A percentile compares a stretch with the other conserved stretches of the same genome.
Conservation (phyloP, 2,329 filamentous ascomycete species). For the Nannizziopsis arthrosporioides region DNA sequence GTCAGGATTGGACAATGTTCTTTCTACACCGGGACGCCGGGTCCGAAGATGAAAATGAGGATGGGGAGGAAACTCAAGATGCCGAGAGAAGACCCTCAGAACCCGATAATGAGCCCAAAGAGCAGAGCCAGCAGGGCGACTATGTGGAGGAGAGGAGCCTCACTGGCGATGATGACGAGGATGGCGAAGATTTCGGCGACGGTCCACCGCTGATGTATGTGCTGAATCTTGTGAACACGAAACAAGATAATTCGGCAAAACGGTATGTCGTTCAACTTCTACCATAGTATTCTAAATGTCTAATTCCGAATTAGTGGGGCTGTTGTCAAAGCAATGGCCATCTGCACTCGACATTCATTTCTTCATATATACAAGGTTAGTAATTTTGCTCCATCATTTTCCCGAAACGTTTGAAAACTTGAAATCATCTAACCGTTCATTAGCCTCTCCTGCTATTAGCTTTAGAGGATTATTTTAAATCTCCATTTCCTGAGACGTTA, state of each 20-base stretch:
- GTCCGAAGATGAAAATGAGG: conserved; percentile 63
- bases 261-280: conserved; percentile 34
- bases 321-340: conserved; percentile 95
- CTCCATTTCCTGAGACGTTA: conserved; percentile 75
- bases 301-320: conserved; percentile 53
- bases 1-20: conserved; percentile 98
- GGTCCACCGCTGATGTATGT: conserved; percentile 93
- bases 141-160: conserved; percentile 31
- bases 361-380: conserved; percentile 87
- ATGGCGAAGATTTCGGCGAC: conserved; percentile 36
- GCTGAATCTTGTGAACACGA: conserved; percentile 93
- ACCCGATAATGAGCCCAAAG: conserved; percentile 29
- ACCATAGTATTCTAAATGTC: conserved; percentile 9
- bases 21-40: conserved; percentile 93
- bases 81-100: conserved; percentile 30
- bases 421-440: conserved; percentile 6
- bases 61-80: conserved; percentile 40
- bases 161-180: conserved; percentile 37
- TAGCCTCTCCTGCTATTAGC: conserved; percentile 80
- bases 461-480: conserved; percentile 93
- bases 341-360: conserved; percentile 94
- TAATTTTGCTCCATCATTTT: neutral
- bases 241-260: conserved; percentile 85
- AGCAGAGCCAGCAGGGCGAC: conserved; percentile 30
- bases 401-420: neutral